phyloP scores from a whole-genome alignment of 495 filamentous ascomycete genomes.

The Penicillium silybi region DNA sequence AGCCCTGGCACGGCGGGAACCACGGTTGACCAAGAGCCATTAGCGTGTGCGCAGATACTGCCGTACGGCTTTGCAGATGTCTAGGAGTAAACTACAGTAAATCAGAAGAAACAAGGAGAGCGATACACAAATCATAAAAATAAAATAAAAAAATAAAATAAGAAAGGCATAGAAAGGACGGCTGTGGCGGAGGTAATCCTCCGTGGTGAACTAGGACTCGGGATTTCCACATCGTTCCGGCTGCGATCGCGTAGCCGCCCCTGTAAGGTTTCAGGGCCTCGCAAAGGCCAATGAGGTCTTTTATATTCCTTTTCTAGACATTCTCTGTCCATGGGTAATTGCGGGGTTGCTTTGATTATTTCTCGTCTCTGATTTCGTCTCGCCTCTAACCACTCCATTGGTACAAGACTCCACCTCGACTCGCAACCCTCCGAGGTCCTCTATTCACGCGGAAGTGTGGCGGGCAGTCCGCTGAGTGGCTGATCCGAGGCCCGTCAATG shows the following conservation, averaged over 20 bases:
- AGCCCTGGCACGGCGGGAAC: constrained; percentile 5
- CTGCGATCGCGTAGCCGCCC: neutral
- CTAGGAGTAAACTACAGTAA: neutral
- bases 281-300: constrained; percentile 7
- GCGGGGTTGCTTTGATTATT: constrained; percentile 3
- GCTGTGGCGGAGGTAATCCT: neutral
- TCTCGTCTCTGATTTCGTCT: constrained; percentile 1
- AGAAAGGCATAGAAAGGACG: neutral
- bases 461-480: constrained; percentile 27
- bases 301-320: neutral
- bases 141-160: neutral
- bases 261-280: constrained; percentile 14
- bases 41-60: neutral
- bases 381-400: neutral
- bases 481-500: constrained; percentile 4
- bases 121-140: neutral
- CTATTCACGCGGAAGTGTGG: constrained; percentile 13
- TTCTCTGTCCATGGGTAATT: constrained; percentile 9
- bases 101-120: neutral
- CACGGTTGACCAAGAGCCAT: neutral
- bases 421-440: constrained; percentile 8
- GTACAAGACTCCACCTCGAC: constrained; percentile 8
- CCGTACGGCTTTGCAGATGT: neutral
- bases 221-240: neutral
- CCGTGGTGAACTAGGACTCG: neutral